These are phyloP conservation scores for Cyclotella atomus DNA, from an alignment of 108 stramenopile species.

Conservation along the genomic window DNA sequence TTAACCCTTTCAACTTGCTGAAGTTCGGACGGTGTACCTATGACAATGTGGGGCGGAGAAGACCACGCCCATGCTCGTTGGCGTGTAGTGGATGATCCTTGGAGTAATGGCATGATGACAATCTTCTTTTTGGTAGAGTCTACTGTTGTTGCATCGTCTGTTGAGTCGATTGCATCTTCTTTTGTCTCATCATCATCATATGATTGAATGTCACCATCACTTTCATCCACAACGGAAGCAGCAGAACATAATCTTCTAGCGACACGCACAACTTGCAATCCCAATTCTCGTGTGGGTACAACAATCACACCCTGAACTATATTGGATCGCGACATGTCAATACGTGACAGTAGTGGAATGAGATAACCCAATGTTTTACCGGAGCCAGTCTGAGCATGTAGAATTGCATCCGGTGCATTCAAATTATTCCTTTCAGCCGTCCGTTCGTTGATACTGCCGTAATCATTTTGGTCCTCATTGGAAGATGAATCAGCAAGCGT, in stretches of 20 bases:
- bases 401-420: constrained; percentile 66
- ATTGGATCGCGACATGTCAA: constrained; percentile 52
- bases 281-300: constrained; percentile 94
- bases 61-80: constrained; percentile 96
- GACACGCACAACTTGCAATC: constrained; percentile 88
- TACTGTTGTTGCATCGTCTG: neutral
- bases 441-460: neutral
- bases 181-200: neutral
- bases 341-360: constrained; percentile 60
- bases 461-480: neutral
- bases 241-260: constrained; percentile 69
- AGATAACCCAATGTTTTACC: constrained; percentile 85
- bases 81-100: constrained; percentile 81
- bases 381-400: constrained; percentile 86
- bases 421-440: too few relatives aligned
- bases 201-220: constrained; percentile 7
- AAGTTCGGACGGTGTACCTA: constrained; percentile 30
- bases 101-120: constrained; percentile 91
- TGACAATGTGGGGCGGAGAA: constrained; percentile 67
- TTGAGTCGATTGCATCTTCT: neutral
- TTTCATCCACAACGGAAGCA: constrained; percentile 4
- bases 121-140: constrained; percentile 59
- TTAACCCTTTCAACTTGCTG: constrained; percentile 47
- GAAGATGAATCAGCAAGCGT: too few relatives aligned
- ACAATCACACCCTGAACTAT: constrained; percentile 82